phyloP scores from a whole-genome alignment of 306 rosid species.

The Morella rubra region DNA sequence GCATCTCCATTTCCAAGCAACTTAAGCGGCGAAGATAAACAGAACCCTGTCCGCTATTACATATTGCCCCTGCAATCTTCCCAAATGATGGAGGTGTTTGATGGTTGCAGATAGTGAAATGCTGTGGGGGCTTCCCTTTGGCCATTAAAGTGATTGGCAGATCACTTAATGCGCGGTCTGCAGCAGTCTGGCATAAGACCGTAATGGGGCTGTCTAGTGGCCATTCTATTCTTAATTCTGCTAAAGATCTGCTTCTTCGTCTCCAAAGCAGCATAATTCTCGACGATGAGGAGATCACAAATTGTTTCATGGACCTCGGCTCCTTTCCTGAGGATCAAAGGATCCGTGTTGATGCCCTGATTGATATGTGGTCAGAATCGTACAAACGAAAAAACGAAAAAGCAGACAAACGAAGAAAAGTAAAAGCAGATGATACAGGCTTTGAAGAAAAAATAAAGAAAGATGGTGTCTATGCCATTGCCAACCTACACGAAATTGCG shows the following conservation, averaged over 20 bases:
- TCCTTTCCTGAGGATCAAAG: slow-evolving; percentile 37
- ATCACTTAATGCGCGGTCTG: slow-evolving; percentile 32
- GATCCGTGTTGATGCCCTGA: slow-evolving; percentile 29
- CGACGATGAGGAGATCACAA: slow-evolving; percentile 26
- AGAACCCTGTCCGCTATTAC: not conserved
- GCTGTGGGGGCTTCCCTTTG: slow-evolving; percentile 53
- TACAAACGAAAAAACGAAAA: slow-evolving; percentile 23
- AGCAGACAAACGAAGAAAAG: too few relatives aligned
- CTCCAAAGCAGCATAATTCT: slow-evolving; percentile 50
- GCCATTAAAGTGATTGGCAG: slow-evolving; percentile 48
- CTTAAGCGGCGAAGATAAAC: not conserved
- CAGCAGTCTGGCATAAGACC: slow-evolving; percentile 33
- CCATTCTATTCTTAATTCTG: slow-evolving; percentile 33
- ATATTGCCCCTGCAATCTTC: not conserved
- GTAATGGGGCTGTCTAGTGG: slow-evolving; percentile 35
- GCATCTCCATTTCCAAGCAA: too few relatives aligned
- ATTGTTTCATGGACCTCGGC: slow-evolving; percentile 58
- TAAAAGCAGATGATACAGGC: too few relatives aligned
- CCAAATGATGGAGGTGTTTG: not conserved
- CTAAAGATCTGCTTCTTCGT: slow-evolving; percentile 24
- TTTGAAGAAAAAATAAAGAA: too few relatives aligned
- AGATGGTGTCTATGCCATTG: slow-evolving; percentile 4
- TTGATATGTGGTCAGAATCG: slow-evolving; percentile 34
- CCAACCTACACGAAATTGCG: slow-evolving; percentile 9
- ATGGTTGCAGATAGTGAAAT: slow-evolving; percentile 47